Percentiles rank a stretch among this genome's conserved stretches.
Conservation (phyloP, 1,284 basidiomycete species). For the Tausonia pullulans region DNA sequence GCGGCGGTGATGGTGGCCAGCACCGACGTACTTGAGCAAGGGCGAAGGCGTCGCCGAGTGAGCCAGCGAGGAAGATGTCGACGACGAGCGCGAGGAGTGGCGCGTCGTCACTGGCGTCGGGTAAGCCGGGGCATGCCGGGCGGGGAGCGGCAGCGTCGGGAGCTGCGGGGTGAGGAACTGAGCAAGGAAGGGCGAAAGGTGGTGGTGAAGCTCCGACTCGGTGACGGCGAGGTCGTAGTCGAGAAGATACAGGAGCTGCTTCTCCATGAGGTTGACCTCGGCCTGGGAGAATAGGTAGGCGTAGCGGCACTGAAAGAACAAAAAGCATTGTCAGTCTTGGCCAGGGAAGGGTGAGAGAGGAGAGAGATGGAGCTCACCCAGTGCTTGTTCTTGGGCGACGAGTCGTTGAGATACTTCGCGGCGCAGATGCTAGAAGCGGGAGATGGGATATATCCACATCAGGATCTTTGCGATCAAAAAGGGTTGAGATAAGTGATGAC, state of each 20-base stretch:
- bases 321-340: not conserved
- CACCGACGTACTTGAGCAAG: not conserved
- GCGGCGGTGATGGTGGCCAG: no score
- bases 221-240: constrained; percentile 80
- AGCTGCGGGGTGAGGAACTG: not conserved
- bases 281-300: constrained; percentile 53
- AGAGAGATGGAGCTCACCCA: constrained; percentile 46
- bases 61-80: not conserved
- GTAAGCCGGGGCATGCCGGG: not conserved
- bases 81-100: constrained; percentile 23
- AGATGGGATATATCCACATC: constrained; percentile 33
- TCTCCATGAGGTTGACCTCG: constrained; percentile 88
- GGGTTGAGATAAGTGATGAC: constrained; percentile 75
- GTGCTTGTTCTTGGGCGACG: constrained; percentile 87
- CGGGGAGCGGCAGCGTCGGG: constrained; percentile 5
- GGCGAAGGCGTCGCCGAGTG: not conserved
- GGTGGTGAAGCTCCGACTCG: constrained; percentile 56
- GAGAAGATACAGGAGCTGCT: constrained; percentile 76
- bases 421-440: constrained; percentile 54
- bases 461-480: constrained; percentile 62
- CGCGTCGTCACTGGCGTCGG: constrained; percentile 22
- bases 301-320: constrained; percentile 39
- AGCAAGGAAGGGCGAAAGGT: constrained; percentile 19
- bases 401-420: constrained; percentile 96
- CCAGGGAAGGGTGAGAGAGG: not conserved